These are phyloP conservation scores for Trametopsis cervina DNA, from an alignment of 768 basidiomycete genomes.

Conservation along the genomic window DNA sequence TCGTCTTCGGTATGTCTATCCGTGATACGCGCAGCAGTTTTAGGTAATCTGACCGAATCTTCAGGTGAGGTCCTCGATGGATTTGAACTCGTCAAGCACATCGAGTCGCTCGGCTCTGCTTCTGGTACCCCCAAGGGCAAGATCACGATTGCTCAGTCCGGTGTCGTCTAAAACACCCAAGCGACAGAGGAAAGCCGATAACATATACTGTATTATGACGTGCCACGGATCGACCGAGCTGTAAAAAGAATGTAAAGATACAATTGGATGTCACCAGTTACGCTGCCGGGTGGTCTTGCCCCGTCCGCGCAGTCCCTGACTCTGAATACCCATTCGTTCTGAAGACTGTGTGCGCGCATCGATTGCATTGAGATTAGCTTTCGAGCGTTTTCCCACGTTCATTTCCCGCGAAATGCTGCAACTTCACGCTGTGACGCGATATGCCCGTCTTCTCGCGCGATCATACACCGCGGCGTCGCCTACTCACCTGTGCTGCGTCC, in stretches of 20 bases:
- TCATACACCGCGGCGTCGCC: not conserved
- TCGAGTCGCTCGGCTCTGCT: constrained; percentile 37
- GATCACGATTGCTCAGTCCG: constrained; percentile 21
- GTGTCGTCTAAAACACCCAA: constrained; percentile 15
- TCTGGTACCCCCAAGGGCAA: constrained; percentile 20
- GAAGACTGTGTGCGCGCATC: not conserved
- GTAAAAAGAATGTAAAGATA: constrained; percentile 1
- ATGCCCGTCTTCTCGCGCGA: not conserved
- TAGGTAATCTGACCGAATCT: too few relatives aligned
- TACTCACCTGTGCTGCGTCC: not conserved
- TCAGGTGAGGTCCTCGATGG: constrained; percentile 57
- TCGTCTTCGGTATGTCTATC: constrained; percentile 62
- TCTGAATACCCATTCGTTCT: too few relatives aligned
- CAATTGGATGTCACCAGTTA: too few relatives aligned
- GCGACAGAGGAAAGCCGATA: not conserved
- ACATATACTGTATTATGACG: constrained; percentile 5
- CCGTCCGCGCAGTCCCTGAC: too few relatives aligned
- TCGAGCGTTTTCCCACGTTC: not conserved
- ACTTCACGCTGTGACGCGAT: not conserved
- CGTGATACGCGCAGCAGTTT: too few relatives aligned
- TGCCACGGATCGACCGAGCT: constrained; percentile 2
- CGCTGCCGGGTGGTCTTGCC: not conserved
- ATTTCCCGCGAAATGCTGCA: not conserved
- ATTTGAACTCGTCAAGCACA: constrained; percentile 53
- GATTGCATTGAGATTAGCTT: not conserved